Evolutionary conservation across 371 early-diverging fungal species (phyloP).

Genomic region (Mortierella sp.): DNA sequence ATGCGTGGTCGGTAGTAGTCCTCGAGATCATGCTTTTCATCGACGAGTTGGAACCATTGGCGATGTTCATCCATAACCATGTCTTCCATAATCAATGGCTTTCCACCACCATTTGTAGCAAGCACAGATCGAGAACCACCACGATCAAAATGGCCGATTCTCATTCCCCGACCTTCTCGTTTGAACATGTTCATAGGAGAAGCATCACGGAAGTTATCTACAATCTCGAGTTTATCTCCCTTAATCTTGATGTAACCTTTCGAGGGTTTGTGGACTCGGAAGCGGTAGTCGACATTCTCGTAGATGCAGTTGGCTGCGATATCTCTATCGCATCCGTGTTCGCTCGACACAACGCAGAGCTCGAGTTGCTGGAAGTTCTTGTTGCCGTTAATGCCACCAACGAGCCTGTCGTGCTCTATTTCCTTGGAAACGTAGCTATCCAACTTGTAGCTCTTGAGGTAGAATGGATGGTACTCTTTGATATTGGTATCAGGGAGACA

Average conservation of each 20-base stretch:
- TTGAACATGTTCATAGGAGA: constrained; percentile 28
- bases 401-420: constrained; percentile 6
- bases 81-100: constrained; percentile 10
- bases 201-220: constrained; percentile 6
- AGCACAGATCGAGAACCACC: constrained; percentile 14
- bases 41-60: constrained; percentile 27
- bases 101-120: constrained; percentile 6
- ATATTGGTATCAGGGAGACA: constrained; percentile 14
- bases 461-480: constrained; percentile 37
- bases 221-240: constrained; percentile 7
- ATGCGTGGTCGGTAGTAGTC: too few relatives aligned
- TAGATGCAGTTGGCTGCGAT: constrained; percentile 33
- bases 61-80: not conserved
- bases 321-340: constrained; percentile 5
- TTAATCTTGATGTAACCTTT: constrained; percentile 21
- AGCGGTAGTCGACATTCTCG: constrained; percentile 31
- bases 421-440: constrained; percentile 15
- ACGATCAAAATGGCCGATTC: constrained; percentile 7
- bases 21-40: not conserved
- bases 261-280: constrained; percentile 22
- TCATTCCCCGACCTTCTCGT: constrained; percentile 26
- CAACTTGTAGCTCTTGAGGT: constrained; percentile 25
- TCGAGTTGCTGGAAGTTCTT: constrained; percentile 20
- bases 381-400: constrained; percentile 12
- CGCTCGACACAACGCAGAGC: constrained; percentile 34